phyloP scores from a whole-genome alignment of 148 eudicot genomes.

The Polygonum maritimum region DNA sequence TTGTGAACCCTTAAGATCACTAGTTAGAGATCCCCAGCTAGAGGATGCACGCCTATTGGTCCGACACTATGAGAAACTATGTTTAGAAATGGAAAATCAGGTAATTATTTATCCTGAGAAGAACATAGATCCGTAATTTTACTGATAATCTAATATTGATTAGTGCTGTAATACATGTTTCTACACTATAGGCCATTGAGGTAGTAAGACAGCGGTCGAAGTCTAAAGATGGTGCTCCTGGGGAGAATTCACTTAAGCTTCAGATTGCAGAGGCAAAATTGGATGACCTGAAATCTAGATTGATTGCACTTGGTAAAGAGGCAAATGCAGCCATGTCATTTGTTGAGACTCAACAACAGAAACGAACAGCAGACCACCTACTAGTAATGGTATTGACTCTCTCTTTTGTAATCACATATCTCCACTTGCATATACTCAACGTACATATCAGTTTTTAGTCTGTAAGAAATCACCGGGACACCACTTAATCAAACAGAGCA shows the following conservation, averaged over 20 bases:
- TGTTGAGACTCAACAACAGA: conserved; percentile 78
- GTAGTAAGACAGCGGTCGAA: conserved; percentile 56
- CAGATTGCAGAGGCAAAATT: conserved; percentile 62
- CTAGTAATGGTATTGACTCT: conserved; percentile 46
- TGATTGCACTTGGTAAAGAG: conserved; percentile 68
- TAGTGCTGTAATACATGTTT: background rate
- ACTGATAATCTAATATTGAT: background rate
- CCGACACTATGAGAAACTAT: conserved; percentile 52
- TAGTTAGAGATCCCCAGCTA: conserved; percentile 59
- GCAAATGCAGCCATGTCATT: conserved; percentile 73
- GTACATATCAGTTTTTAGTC: background rate
- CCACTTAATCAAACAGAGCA: background rate
- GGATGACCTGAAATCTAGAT: conserved; percentile 54
- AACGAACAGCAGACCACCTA: conserved; percentile 57
- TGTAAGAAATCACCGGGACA: background rate
- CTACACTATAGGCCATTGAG: conserved; percentile 49
- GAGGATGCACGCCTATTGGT: conserved; percentile 85
- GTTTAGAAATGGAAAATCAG: conserved; percentile 81
- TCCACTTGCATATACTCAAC: background rate
- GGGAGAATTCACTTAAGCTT: conserved; percentile 45
- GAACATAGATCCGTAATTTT: background rate
- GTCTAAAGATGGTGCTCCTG: conserved; percentile 33
- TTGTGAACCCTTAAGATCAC: conserved; percentile 47
- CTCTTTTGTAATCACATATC: background rate
- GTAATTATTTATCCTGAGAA: conserved; percentile 24